Base-by-base conservation (phyloP, 1,139 yeast species). In the Lodderomyces orthopsilosis region DNA sequence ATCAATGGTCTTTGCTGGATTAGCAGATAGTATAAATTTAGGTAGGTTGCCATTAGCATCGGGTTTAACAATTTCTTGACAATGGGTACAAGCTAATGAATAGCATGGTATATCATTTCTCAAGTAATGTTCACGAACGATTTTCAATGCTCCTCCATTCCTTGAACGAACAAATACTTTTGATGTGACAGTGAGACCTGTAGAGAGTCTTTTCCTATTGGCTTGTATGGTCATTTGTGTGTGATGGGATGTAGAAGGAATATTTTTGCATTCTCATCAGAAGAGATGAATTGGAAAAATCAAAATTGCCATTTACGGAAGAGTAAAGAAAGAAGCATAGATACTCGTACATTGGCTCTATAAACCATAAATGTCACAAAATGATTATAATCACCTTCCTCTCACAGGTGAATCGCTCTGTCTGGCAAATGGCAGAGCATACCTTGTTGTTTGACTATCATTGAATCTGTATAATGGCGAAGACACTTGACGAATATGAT, bases 21-120 rank as follows among this genome's bases (percentile, higher is more conserved):
- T 53, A 2, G 68, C 76, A 7, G 82, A 74, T 43, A 83, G 65
- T 8, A 79, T 61, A 37, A 81, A 72, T 42, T 59, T 64, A 1
- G 82, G 80, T 7, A 72, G 57, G 41, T 77, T 70, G 9, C 82
- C 82, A 13, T 76, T 70, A 17, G 82, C 71, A 53, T 78, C 77
- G 6, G 90, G 79, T 46, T 73, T 68, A 39, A 81, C 67, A 15
- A 77, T 74, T 18, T 67, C 71, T 15, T 71, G 75, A 63, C 98
- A 93, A 37, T 60, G 60, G 12, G 65, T 59, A 64, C 98, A 94
- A 1, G 78, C 70, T 52, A 70, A 73, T 2, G 96, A 88, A 40
- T 85, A 81, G 63, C 98, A 93, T 17, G 97, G 95, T 45, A 94
- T 90, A 62, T 94, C 98, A 43, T 80, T 81, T 60, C 98, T 77